Evolutionary conservation across 2,329 filamentous ascomycete genomes (phyloP).

Genomic region (Trichoderma simmonsii): DNA sequence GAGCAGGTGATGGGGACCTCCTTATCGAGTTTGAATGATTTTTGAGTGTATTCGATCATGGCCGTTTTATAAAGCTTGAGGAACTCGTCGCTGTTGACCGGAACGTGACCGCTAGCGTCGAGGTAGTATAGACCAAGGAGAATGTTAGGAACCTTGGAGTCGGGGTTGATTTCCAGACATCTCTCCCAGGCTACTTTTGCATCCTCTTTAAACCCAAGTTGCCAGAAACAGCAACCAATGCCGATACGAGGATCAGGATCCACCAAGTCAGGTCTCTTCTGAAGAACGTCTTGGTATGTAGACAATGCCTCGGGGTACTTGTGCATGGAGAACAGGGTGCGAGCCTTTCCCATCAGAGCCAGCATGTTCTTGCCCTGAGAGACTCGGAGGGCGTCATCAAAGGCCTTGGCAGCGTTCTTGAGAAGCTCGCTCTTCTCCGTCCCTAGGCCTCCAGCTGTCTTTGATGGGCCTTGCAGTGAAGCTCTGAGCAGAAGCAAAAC

Average conservation of each 20-base stretch:
- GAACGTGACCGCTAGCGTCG: constrained; percentile 77
- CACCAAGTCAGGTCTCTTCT: constrained; percentile 79
- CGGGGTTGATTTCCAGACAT: constrained; percentile 72
- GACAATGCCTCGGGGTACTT: constrained; percentile 81
- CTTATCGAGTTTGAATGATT: constrained; percentile 90
- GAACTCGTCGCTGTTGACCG: constrained; percentile 82
- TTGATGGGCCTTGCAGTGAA: constrained; percentile 75
- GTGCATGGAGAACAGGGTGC: constrained; percentile 80
- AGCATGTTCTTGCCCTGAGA: constrained; percentile 88
- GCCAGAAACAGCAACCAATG: constrained; percentile 96
- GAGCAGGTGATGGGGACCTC: constrained; percentile 85
- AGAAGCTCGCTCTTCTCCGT: constrained; percentile 75
- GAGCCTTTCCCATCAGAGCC: constrained; percentile 84
- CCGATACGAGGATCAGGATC: constrained; percentile 96
- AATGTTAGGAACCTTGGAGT: constrained; percentile 87
- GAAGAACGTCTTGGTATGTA: constrained; percentile 81
- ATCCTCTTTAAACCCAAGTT: constrained; percentile 89
- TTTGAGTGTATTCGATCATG: constrained; percentile 92
- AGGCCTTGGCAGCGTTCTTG: constrained; percentile 83
- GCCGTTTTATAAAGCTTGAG: constrained; percentile 83
- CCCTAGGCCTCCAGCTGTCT: constrained; percentile 63
- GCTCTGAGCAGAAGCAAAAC: constrained; percentile 85
- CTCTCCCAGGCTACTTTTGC: constrained; percentile 89
- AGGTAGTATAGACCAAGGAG: constrained; percentile 88
- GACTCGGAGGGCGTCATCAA: constrained; percentile 86